Conservation (phyloP, 345 rosid genomes). For the Rhodomyrtus tomentosa region DNA sequence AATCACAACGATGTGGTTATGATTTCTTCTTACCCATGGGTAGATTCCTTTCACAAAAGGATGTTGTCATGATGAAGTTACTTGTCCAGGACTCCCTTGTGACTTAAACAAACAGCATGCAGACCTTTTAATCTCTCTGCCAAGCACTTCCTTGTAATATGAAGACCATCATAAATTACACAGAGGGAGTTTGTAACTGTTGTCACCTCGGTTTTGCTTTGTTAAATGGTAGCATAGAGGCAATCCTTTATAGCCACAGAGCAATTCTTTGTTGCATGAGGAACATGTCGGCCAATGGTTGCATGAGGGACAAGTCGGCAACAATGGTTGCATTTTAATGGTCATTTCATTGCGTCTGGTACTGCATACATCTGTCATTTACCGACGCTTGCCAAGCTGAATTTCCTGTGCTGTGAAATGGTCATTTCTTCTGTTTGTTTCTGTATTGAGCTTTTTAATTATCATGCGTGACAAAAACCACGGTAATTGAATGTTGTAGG, state of each 20-base stretch:
- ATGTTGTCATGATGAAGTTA: not conserved
- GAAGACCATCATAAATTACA: not conserved
- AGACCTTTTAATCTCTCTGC: not conserved
- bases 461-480: not conserved
- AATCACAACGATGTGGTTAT: not conserved
- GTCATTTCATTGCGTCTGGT: not conserved
- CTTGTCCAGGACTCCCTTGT: not conserved
- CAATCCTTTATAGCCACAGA: not conserved
- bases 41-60: not conserved
- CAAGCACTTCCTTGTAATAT: not conserved
- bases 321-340: not conserved
- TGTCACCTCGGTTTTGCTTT: not conserved
- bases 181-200: not conserved
- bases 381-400: not conserved
- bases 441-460: not conserved
- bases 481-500: slow-evolving; percentile 19
- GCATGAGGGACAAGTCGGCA: not conserved
- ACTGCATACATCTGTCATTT: not conserved
- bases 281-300: not conserved
- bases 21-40: not conserved
- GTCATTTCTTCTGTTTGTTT: not conserved
- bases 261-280: not conserved
- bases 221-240: not conserved
- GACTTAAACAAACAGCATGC: not conserved
- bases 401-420: not conserved